A percentile compares a stretch with the other conserved stretches of the same genome.
These are phyloP conservation scores for Firmiana major DNA, from an alignment of 345 rosid genomes.

Conservation along the genomic window DNA sequence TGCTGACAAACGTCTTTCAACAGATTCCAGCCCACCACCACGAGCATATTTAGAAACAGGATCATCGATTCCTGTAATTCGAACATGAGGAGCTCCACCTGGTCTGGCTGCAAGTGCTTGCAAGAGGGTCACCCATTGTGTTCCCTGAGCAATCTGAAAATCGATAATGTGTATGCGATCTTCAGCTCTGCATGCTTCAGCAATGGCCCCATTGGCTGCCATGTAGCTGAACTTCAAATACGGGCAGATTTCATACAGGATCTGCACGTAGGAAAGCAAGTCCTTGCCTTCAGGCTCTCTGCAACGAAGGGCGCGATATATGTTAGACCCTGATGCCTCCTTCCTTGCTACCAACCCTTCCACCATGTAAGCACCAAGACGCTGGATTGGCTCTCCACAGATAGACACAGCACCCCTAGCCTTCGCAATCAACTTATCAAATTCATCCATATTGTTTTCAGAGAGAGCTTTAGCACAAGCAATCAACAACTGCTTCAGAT, in stretches of 20 bases:
- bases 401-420: constrained; percentile 48
- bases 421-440: constrained; percentile 39
- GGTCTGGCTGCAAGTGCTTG: constrained; percentile 67
- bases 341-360: constrained; percentile 63
- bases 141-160: constrained; percentile 60
- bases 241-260: constrained; percentile 66
- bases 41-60: constrained; percentile 45
- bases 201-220: constrained; percentile 75
- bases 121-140: constrained; percentile 64
- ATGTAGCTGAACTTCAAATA: constrained; percentile 67
- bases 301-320: constrained; percentile 42
- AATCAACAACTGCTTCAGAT: constrained; percentile 45
- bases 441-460: constrained; percentile 37
- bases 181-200: constrained; percentile 61
- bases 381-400: constrained; percentile 50
- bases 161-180: constrained; percentile 55
- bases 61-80: constrained; percentile 68
- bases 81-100: constrained; percentile 56
- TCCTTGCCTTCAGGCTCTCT: constrained; percentile 62
- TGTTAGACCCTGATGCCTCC: constrained; percentile 42
- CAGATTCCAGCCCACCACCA: constrained; percentile 48
- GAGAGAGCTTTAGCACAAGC: constrained; percentile 51
- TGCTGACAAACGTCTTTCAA: constrained; percentile 36
- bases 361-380: constrained; percentile 62
- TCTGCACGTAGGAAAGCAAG: constrained; percentile 52